Conservation (phyloP, 2,329 filamentous ascomycete species). For the Peltaster fructicola region DNA sequence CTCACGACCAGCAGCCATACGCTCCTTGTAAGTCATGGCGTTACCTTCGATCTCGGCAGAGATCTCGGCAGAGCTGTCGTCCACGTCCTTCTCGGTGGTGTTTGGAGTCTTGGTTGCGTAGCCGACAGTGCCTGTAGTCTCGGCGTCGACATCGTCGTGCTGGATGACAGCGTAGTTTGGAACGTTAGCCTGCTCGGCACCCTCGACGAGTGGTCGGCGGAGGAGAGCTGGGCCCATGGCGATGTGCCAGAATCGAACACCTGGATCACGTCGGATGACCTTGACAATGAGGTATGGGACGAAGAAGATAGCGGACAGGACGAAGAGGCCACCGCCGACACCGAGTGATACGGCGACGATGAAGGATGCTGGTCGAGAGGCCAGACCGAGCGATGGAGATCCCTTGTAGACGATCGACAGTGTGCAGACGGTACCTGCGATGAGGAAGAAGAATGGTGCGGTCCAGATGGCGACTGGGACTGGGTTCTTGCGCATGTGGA, state of each 20-base stretch:
- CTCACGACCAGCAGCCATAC: slow-evolving; percentile 38
- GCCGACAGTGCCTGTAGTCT: slow-evolving; percentile 1
- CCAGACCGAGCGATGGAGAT: slow-evolving; percentile 27
- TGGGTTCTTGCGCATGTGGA: slow-evolving; percentile 32
- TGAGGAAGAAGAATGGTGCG: slow-evolving; percentile 32
- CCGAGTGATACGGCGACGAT: slow-evolving; percentile 35
- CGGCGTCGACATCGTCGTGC: slow-evolving; percentile 35
- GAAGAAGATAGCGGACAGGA: slow-evolving; percentile 26
- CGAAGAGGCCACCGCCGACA: slow-evolving; percentile 17
- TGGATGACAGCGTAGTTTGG: slow-evolving; percentile 67
- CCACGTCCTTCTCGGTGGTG: slow-evolving; percentile 1
- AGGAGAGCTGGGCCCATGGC: slow-evolving; percentile 20
- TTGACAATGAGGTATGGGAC: slow-evolving; percentile 18
- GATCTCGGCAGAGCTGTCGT: slow-evolving; percentile 14
- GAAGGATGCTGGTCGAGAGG: slow-evolving; percentile 22
- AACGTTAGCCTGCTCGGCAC: slow-evolving; percentile 38
- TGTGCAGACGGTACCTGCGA: slow-evolving; percentile 31
- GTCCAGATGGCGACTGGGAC: slow-evolving; percentile 32
- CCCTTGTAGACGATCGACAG: slow-evolving; percentile 42
- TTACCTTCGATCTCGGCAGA: slow-evolving; percentile 18
- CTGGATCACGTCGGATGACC: slow-evolving; percentile 17
- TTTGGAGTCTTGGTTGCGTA: slow-evolving; percentile 1
- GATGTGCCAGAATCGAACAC: slow-evolving; percentile 18
- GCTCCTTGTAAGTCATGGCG: slow-evolving; percentile 43
- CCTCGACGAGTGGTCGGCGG: slow-evolving; percentile 37